phyloP scores from a whole-genome alignment of 352 stramenopile species.

The Phytophthora constricta region DNA sequence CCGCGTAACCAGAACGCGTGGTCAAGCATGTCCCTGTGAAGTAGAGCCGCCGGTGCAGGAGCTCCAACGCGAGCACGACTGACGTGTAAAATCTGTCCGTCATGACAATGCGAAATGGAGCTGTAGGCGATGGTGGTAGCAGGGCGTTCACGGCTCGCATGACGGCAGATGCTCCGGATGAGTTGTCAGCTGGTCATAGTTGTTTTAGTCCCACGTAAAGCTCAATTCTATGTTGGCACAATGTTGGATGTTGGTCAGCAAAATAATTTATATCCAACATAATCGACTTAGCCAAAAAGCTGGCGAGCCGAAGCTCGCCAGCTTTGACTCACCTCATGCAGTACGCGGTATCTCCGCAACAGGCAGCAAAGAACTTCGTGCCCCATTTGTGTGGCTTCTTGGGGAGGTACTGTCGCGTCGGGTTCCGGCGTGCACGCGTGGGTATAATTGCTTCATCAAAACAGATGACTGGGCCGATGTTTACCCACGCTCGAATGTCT shows the following conservation, averaged over 20 bases:
- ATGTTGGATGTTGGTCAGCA: neutral
- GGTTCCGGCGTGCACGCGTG: neutral
- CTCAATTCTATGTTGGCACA: constrained; percentile 7
- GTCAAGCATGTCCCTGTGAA: constrained; percentile 5
- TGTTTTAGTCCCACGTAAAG: neutral
- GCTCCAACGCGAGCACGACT: constrained; percentile 9
- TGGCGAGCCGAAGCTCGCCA: too few species aligned
- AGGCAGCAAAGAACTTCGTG: neutral
- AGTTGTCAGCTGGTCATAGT: neutral
- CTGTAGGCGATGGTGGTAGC: constrained; percentile 3
- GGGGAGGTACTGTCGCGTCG: neutral
- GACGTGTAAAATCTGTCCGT: constrained; percentile 25
- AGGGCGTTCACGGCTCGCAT: neutral
- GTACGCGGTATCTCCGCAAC: neutral
- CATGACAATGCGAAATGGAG: constrained; percentile 8
- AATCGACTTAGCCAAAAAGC: neutral
- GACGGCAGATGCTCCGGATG: neutral
- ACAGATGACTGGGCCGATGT: neutral
- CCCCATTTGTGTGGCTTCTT: neutral
- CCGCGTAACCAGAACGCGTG: neutral
- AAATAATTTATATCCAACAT: neutral
- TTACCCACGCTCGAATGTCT: neutral
- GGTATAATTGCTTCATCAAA: neutral
- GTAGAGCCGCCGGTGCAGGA: constrained; percentile 7
- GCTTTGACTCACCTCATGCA: neutral